Conservation (phyloP, 176 grass and related monocot species). For the Oryza punctata region DNA sequence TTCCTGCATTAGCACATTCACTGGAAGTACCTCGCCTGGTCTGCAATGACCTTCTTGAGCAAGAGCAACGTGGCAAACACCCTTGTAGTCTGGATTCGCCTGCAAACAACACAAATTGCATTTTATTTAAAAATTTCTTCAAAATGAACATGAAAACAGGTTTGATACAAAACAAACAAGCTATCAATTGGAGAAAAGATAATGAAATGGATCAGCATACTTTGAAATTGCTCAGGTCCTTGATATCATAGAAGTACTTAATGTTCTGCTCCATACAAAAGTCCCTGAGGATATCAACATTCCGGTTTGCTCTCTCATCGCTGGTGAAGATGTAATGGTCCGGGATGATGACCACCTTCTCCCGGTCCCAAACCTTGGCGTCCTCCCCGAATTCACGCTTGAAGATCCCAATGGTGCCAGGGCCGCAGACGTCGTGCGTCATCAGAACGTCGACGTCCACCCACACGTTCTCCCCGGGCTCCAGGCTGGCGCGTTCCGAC, state of each 20-base stretch:
- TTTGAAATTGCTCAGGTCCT: constrained; percentile 79
- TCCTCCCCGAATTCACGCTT: constrained; percentile 87
- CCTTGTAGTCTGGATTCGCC: constrained; percentile 98
- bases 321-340: constrained; percentile 95
- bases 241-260: constrained; percentile 97
- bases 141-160: background rate
- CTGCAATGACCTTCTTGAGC: constrained; percentile 97
- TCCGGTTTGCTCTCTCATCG: constrained; percentile 87
- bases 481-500: constrained; percentile 67
- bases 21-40: constrained; percentile 74
- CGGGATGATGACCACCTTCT: constrained; percentile 94
- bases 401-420: constrained; percentile 87
- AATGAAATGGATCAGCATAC: constrained; percentile 24
- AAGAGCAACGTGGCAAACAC: constrained; percentile 88
- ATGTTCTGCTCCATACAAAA: constrained; percentile 83
- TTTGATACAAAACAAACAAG: constrained; percentile 7
- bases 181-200: background rate
- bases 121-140: background rate
- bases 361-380: constrained; percentile 89
- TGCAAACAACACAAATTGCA: constrained; percentile 23
- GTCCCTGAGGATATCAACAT: constrained; percentile 90
- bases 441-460: constrained; percentile 95
- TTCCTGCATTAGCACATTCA: background rate
- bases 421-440: constrained; percentile 91
- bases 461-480: constrained; percentile 96